Evolutionary conservation across 352 stramenopile genomes (phyloP).

Genomic region (Globisporangium nunn): DNA sequence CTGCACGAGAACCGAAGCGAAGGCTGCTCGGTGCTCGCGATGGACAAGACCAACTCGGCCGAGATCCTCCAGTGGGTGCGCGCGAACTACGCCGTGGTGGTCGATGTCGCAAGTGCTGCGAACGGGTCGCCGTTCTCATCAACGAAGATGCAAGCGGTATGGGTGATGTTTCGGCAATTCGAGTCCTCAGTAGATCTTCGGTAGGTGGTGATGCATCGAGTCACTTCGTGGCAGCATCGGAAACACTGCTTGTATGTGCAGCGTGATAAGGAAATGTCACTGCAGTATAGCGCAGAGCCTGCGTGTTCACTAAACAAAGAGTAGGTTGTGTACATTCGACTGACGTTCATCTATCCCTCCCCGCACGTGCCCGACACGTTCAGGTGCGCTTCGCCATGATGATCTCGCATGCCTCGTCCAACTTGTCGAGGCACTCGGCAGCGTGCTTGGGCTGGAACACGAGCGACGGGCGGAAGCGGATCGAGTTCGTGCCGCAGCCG

Average conservation of each 20-base stretch:
- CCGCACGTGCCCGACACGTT: too few species aligned
- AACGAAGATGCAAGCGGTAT: not conserved
- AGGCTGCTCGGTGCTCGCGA: not conserved
- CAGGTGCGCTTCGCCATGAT: conserved; percentile 11
- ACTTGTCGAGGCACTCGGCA: conserved; percentile 63
- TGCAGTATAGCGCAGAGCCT: not conserved
- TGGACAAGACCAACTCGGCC: not conserved
- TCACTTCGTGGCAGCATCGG: too few species aligned
- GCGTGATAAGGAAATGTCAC: too few species aligned
- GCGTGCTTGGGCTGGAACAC: conserved; percentile 77
- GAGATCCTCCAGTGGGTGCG: not conserved
- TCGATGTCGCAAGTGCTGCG: not conserved
- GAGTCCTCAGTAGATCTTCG: too few species aligned
- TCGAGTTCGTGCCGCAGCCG: conserved; percentile 56
- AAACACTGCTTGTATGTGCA: too few species aligned
- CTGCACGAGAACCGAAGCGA: not conserved
- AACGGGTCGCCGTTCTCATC: too few species aligned
- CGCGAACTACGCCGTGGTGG: not conserved
- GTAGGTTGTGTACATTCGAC: not conserved
- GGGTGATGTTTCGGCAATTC: not conserved
- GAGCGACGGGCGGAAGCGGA: conserved; percentile 72
- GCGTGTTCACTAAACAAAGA: not conserved
- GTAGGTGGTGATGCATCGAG: too few species aligned
- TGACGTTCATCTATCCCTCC: not conserved
- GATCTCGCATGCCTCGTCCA: conserved; percentile 46